Base-by-base conservation (phyloP, 202 grass and related monocot species). In the Alloteropsis angusta region DNA sequence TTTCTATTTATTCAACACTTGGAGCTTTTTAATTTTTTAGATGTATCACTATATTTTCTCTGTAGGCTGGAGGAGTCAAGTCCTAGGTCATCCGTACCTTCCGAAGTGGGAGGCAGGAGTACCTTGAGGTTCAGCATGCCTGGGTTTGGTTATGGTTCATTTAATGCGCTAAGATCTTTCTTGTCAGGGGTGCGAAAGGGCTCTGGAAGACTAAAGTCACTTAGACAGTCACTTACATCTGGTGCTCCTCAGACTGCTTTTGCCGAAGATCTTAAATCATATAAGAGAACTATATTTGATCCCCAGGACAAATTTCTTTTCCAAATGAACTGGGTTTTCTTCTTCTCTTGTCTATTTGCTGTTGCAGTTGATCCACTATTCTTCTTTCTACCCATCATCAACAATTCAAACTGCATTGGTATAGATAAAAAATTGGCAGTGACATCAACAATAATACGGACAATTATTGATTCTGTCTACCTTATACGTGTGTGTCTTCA, bases 191-290 rank as follows among this genome's bases (percentile, higher is more conserved):
- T 92, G 26, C 62, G 85, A 50, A 85, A 50, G 21, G 76, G 74
- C 59, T 80, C 90, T 87, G 52, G 85, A 82, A 60, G 86, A 84
- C 60, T 90, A 19, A 62, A 75, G 42, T 47, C 66, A 72, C 39
- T 87, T 68, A 26, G 84, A 73, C 84, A 90, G 49, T 65, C 77
- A 19, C 70, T 66, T 45, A 78, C 26, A 18, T 81, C 87, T 66
- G 72, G 77, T 72, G 82, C 65, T 67, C 82, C 87, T 30, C 85
- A 93, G 86, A 85, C 90, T 48, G 78, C 93, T 73, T 93, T 93
- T 74, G 86, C 89, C 0, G 95, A 98, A 86, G 95, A 98, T 78
- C 91, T 98, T 58, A 98, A 98, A 72, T 86, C 79, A 76, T 71
- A 23, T 35, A 91, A 91, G 71, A 95, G 77, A 72, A 91, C 54